phyloP scores from a whole-genome alignment of 192 early-diverging fungal species.

The Backusella circina region DNA sequence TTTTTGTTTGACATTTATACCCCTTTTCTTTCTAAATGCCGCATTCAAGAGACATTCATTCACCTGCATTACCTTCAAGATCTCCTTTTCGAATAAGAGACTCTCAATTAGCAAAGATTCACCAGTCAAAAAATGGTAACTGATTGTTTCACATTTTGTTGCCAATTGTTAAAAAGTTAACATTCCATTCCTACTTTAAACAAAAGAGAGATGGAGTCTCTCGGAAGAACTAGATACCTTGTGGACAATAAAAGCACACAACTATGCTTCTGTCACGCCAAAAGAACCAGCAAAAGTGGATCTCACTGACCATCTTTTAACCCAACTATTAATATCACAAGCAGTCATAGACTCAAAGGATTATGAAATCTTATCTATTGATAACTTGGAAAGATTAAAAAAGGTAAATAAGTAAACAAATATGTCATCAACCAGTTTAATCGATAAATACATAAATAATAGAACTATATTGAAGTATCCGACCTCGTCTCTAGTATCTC shows the following conservation, averaged over 20 bases:
- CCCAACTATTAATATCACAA: constrained; percentile 43
- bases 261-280: neutral
- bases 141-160: neutral
- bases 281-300: neutral
- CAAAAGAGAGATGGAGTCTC: constrained; percentile 9
- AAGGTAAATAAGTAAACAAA: constrained; percentile 31
- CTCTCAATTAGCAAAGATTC: constrained; percentile 11
- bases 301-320: constrained; percentile 14
- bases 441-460: no score
- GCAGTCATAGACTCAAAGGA: constrained; percentile 52
- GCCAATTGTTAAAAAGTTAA: neutral
- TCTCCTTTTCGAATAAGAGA: constrained; percentile 21
- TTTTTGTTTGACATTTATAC: neutral
- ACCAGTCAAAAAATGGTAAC: neutral
- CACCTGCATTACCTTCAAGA: constrained; percentile 17
- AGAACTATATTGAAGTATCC: neutral
- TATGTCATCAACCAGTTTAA: neutral
- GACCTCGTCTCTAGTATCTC: neutral
- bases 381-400: constrained; percentile 53
- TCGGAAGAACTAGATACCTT: constrained; percentile 1
- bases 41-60: neutral
- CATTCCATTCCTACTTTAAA: neutral
- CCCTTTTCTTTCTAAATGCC: neutral
- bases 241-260: constrained; percentile 1
- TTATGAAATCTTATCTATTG: constrained; percentile 47